phyloP scores from a whole-genome alignment of 2,329 filamentous ascomycete species.

The Cordyceps cicadae region DNA sequence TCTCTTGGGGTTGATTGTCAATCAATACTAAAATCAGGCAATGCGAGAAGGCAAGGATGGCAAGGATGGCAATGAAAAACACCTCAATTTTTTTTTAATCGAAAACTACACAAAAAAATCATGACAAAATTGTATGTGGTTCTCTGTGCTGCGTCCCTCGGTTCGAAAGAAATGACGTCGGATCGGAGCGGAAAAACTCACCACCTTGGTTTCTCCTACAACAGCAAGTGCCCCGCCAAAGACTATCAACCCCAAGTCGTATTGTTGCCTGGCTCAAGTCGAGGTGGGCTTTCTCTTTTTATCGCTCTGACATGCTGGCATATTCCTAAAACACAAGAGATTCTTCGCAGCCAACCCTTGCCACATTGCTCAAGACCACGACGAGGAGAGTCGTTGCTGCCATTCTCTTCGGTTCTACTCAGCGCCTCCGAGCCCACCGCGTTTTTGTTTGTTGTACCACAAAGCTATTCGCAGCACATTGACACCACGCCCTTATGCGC shows the following conservation, averaged over 20 bases:
- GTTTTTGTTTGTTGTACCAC: background rate
- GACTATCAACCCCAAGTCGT: conserved; percentile 11
- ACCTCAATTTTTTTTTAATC: too few relatives aligned
- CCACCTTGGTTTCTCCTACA: conserved; percentile 13
- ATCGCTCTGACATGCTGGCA: conserved; percentile 15
- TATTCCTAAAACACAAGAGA: background rate
- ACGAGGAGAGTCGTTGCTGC: background rate
- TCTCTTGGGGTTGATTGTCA: too few relatives aligned
- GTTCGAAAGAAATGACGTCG: background rate
- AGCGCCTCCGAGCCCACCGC: background rate
- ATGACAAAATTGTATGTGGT: too few relatives aligned
- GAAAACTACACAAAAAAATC: too few relatives aligned
- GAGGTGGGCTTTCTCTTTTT: conserved; percentile 22
- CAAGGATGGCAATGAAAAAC: too few relatives aligned
- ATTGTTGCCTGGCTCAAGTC: conserved; percentile 4
- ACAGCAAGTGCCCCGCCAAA: conserved; percentile 26
- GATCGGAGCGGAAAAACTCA: conserved; percentile 25
- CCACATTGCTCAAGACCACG: background rate
- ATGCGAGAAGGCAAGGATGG: too few relatives aligned
- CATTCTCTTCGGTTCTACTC: background rate
- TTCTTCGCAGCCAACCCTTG: background rate
- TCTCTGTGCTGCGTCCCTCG: too few relatives aligned
- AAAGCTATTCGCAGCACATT: background rate
- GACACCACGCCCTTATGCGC: background rate
- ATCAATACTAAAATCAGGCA: too few relatives aligned